Base-by-base conservation (phyloP, 2,329 filamentous ascomycete genomes). In the Trichophyton equinum region DNA sequence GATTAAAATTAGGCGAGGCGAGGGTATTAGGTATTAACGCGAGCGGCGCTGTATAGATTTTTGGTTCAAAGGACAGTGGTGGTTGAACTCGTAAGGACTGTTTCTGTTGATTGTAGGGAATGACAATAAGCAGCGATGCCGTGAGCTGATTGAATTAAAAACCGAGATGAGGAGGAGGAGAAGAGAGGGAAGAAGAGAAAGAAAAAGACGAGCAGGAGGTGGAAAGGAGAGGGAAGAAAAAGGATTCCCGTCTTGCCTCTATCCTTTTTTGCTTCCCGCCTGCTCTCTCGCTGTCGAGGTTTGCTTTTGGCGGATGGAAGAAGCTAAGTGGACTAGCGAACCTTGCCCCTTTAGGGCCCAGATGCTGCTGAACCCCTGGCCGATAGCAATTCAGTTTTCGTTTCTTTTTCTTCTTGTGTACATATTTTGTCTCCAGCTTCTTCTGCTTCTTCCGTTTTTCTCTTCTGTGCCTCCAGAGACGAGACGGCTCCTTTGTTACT, bases 41-140 rank as follows among this genome's bases (percentile, higher is more conserved):
- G 47, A 47, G 22, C 25, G 33, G 38, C 36, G 47, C 8, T 25
- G 13, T 47, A 60, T 60, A 53, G 46, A 25, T 13, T 15, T 20
- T 20, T 6, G 30, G 27, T 33, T 53, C 2, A 36, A 49, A 58
- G 59, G 46, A 60, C 51, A 30, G 58, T 40, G 30, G 15, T 25
- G 6, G 40, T 56, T 20, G 57, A 22, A 25, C 20, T 22, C 22
- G 30, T 58, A 64, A 64, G 25, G 62, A 62, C 42, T 60, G 62
- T 57, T 33, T 27, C 25, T 33, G 3, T 44, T 38, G 18, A 7
- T 27, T 22, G 15, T 20, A 49, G 38, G 20, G 30, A 51, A 22
- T 15, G 27, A 51, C 18, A 38, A 25, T 33, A 47, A 40, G 22
- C 22, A 53, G 25, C 36, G 44, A 40, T 9, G 27, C 46, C 51